Base-by-base conservation (phyloP, 768 basidiomycete genomes). In the Podaxis sp. region DNA sequence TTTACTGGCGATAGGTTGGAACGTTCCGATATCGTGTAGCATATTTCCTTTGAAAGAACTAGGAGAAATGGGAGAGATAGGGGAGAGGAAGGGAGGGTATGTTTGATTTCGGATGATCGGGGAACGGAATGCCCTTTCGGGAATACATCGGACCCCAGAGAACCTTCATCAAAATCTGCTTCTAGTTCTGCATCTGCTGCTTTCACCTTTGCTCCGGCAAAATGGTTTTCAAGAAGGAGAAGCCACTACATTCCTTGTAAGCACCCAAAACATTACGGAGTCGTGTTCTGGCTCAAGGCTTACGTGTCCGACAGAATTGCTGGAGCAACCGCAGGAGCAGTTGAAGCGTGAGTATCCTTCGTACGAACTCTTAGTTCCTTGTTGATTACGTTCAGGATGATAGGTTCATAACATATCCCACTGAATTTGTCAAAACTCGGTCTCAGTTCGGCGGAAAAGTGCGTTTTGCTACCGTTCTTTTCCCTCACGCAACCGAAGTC, bases 351-450 rank as follows among this genome's bases (percentile, higher is more conserved):
- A 76, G 89, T 76, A 38, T 23, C 52, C 18, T 55, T 11, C 48
- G 35, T 11, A 40, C 40, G 40, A 16, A 46, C 54, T 53, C 14
- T 44, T 55, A 5, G 54, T 59, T 50, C 67, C 46, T 61, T 54
- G 62, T 73, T 77, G 67, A 81, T 66, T 63, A 63, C 70, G 67
- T 74, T 69, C 67, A 77, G 74, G 63, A 72, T 70, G 66, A 58
- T 70, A 92, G 90, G 62, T 90, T 90, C 74, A 74, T 90, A 63
- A 95, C 91, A 18, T 96, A 93, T 66, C 93, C 93, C 1, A 88
- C 91, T 0, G 94, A 98, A 71, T 95, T 86, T 67, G 88, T 96
- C 54, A 98, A 98, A 76, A 98, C 96, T 14, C 85, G 93, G 38
- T 87, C 92, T 2, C 96, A 98, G 74, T 97, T 98, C 65, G 84